Conservation (phyloP, 352 stramenopile species). For the Lagenidium sp. region DNA sequence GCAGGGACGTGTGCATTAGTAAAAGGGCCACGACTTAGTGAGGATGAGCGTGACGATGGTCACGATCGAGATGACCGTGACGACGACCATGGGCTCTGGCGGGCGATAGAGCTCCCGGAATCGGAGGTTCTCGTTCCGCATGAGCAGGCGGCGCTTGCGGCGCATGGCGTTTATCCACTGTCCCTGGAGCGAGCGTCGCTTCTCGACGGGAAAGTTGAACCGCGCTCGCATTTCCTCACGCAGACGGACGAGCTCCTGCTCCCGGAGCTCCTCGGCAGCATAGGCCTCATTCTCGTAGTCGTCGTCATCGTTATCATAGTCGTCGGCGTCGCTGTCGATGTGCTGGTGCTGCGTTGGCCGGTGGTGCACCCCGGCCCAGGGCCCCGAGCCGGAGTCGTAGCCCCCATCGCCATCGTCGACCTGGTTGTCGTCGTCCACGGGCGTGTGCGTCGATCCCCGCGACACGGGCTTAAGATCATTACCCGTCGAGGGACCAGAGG, state of each 20-base stretch:
- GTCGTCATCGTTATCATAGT: constrained; percentile 18
- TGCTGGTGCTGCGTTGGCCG: neutral
- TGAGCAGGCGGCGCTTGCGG: constrained; percentile 51
- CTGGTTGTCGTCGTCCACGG: constrained; percentile 6
- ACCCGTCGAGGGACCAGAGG: neutral
- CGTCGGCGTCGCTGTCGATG: neutral
- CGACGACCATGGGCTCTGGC: constrained; percentile 55
- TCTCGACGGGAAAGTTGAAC: constrained; percentile 45
- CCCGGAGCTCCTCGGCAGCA: constrained; percentile 11
- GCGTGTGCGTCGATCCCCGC: constrained; percentile 3
- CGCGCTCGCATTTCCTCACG: constrained; percentile 28
- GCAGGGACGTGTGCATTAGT: too few relatives aligned
- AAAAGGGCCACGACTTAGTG: constrained; percentile 75
- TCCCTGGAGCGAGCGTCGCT: constrained; percentile 18
- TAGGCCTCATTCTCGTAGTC: constrained; percentile 25
- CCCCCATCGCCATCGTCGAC: constrained; percentile 19
- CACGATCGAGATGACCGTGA: constrained; percentile 34
- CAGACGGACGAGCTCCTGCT: constrained; percentile 13
- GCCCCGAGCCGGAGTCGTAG: too few relatives aligned
- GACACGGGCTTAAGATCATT: too few relatives aligned
- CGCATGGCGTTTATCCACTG: constrained; percentile 39
- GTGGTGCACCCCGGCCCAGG: too few relatives aligned
- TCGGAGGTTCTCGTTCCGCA: constrained; percentile 63
- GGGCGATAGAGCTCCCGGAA: constrained; percentile 68
- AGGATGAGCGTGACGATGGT: constrained; percentile 62